A percentile compares a stretch with the other conserved stretches of the same genome.
phyloP scores from a whole-genome alignment of 441 rosid genomes.

The Populus hybrid region DNA sequence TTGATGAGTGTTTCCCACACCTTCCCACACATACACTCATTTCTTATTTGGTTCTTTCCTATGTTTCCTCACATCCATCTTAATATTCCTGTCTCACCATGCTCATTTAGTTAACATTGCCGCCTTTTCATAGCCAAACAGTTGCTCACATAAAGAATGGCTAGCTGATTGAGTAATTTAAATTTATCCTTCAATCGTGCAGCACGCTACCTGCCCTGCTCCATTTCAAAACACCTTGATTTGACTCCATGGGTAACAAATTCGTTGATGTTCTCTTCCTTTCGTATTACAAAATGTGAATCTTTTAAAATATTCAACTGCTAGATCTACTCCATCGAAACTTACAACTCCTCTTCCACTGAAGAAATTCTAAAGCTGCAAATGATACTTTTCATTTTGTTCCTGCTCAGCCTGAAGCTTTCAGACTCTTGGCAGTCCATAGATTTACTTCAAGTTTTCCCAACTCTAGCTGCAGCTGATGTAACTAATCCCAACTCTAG shows the following conservation, averaged over 20 bases:
- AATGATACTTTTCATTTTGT: no score
- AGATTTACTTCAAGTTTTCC: background rate
- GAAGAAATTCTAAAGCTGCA: background rate
- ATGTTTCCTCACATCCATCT: background rate
- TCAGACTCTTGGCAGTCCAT: background rate
- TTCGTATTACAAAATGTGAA: background rate
- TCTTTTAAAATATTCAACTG: background rate
- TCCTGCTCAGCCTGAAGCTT: background rate
- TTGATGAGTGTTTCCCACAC: background rate
- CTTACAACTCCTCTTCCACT: background rate
- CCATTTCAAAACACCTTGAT: background rate
- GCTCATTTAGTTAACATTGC: background rate
- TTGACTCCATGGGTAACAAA: background rate
- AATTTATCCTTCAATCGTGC: background rate
- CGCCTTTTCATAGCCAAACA: background rate
- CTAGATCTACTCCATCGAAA: background rate
- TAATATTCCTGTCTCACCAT: background rate
- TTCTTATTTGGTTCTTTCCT: background rate
- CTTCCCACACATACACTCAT: background rate
- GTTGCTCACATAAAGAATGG: background rate
- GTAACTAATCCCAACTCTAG: background rate
- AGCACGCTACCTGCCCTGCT: background rate
- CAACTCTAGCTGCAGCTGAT: background rate
- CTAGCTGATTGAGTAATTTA: background rate
- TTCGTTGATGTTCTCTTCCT: background rate